A percentile compares a stretch with the other conserved stretches of the same genome.
Evolutionary conservation across 306 rosid genomes (phyloP).

Genomic region (Sicyos baderoa): DNA sequence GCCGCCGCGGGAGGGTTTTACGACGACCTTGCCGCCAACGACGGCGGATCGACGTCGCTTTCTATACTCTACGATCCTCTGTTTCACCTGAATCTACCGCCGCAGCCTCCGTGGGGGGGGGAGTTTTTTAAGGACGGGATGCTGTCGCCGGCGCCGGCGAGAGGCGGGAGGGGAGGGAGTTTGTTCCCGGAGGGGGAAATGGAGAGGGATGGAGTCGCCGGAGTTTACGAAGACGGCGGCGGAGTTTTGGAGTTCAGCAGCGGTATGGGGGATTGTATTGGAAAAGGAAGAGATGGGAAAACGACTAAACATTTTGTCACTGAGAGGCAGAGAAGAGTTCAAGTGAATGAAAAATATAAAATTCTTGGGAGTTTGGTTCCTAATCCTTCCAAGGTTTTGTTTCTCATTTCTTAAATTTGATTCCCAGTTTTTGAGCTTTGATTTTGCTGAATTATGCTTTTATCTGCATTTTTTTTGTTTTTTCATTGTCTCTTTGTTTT

Average conservation of each 20-base stretch:
- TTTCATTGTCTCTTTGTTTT: neutral
- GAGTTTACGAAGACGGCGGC: constrained; percentile 4
- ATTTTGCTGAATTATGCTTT: too few species aligned
- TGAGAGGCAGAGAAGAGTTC: constrained; percentile 56
- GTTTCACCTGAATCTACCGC: constrained; percentile 74
- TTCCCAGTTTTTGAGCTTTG: neutral
- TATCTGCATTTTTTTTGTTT: neutral
- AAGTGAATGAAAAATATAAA: constrained; percentile 36
- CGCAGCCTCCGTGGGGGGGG: constrained; percentile 70
- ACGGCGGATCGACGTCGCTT: neutral
- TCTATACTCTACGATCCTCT: constrained; percentile 40
- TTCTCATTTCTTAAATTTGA: neutral
- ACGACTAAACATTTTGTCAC: too few species aligned
- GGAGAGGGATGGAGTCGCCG: constrained; percentile 25
- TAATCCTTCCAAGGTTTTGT: constrained; percentile 49
- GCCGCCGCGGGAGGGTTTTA: constrained; percentile 31
- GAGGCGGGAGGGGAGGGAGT: constrained; percentile 29
- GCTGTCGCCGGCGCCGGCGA: constrained; percentile 38
- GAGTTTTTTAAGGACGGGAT: constrained; percentile 56
- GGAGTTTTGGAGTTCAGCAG: too few species aligned
- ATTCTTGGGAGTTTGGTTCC: constrained; percentile 50
- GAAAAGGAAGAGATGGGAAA: too few species aligned
- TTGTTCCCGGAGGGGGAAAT: constrained; percentile 42
- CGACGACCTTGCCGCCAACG: constrained; percentile 35
- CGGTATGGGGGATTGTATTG: too few species aligned